A percentile compares a stretch with the other conserved stretches of the same genome.
These are phyloP conservation scores for Myrica gale DNA, from an alignment of 306 rosid species.

Conservation along the genomic window DNA sequence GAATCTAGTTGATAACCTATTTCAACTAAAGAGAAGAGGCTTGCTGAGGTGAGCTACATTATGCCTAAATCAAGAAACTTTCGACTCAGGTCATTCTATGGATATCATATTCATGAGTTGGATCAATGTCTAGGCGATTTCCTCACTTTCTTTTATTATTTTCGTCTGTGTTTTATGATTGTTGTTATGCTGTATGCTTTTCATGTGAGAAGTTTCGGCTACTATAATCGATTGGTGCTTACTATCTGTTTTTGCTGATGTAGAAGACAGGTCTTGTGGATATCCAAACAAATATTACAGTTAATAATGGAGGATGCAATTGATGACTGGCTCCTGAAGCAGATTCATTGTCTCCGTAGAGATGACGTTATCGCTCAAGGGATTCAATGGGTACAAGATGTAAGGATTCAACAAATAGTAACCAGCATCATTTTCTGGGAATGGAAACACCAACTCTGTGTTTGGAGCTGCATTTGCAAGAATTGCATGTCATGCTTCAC, in stretches of 20 bases:
- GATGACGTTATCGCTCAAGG: conserved; percentile 77
- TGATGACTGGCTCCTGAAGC: conserved; percentile 89
- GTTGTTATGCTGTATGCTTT: too few relatives aligned
- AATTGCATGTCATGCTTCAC: background rate
- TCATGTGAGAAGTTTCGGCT: too few relatives aligned
- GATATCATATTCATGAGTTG: too few relatives aligned
- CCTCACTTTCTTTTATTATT: too few relatives aligned
- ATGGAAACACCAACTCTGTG: conserved; percentile 22
- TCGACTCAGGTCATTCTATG: too few relatives aligned
- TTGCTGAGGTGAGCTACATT: too few relatives aligned
- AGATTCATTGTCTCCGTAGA: conserved; percentile 80
- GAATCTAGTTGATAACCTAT: too few relatives aligned
- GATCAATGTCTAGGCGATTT: too few relatives aligned
- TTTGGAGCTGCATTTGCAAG: conserved; percentile 14
- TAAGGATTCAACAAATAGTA: conserved; percentile 47
- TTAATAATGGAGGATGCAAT: conserved; percentile 93
- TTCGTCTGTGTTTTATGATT: too few relatives aligned
- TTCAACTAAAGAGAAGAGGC: too few relatives aligned
- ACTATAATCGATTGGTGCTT: conserved; percentile 22
- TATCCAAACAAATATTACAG: conserved; percentile 93
- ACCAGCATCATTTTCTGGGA: conserved; percentile 15
- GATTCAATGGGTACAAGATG: conserved; percentile 92
- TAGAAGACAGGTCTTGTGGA: conserved; percentile 99
- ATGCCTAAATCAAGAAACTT: too few relatives aligned
- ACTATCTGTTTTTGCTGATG: conserved; percentile 25